Evolutionary conservation across 495 filamentous ascomycete genomes (phyloP).

Genomic region (Podospora sp.): DNA sequence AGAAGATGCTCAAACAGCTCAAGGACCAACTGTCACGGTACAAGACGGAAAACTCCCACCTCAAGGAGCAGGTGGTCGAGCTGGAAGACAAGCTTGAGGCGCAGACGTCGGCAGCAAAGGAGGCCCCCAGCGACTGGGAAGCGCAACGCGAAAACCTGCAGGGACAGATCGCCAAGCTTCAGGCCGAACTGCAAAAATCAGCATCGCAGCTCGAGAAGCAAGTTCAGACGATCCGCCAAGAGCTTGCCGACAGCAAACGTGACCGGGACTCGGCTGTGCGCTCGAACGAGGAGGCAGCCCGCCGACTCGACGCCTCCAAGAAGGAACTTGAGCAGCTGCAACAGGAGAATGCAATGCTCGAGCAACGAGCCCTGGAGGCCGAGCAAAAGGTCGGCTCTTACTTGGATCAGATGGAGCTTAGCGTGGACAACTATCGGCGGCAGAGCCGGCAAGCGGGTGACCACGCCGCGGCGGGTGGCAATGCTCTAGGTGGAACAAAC

Average conservation of each 20-base stretch:
- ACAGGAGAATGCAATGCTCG: slow-evolving; percentile 76
- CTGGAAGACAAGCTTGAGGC: slow-evolving; percentile 53
- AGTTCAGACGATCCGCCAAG: slow-evolving; percentile 64
- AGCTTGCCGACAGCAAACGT: slow-evolving; percentile 63
- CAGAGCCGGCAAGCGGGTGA: slow-evolving; percentile 49
- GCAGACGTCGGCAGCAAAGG: slow-evolving; percentile 35
- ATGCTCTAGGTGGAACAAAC: slow-evolving; percentile 14
- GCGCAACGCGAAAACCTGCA: slow-evolving; percentile 72
- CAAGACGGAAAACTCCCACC: slow-evolving; percentile 78
- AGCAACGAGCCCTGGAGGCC: slow-evolving; percentile 80
- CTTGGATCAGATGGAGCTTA: slow-evolving; percentile 89
- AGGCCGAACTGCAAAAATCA: slow-evolving; percentile 66
- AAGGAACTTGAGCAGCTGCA: slow-evolving; percentile 79
- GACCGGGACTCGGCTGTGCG: slow-evolving; percentile 68
- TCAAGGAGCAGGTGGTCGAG: slow-evolving; percentile 77
- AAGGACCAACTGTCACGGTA: slow-evolving; percentile 92
- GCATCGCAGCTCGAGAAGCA: slow-evolving; percentile 70
- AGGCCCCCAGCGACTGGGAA: slow-evolving; percentile 68
- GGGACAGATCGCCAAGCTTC: slow-evolving; percentile 70
- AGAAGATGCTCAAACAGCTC: slow-evolving; percentile 98
- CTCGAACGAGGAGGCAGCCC: slow-evolving; percentile 58
- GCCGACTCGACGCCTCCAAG: slow-evolving; percentile 61
- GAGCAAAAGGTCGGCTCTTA: slow-evolving; percentile 91
- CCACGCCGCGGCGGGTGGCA: neutral
- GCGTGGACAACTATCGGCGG: slow-evolving; percentile 91